Percentiles rank a stretch among this genome's conserved stretches.
Conservation (phyloP, 192 early-diverging fungal genomes). For the Paraglomus occultum region DNA sequence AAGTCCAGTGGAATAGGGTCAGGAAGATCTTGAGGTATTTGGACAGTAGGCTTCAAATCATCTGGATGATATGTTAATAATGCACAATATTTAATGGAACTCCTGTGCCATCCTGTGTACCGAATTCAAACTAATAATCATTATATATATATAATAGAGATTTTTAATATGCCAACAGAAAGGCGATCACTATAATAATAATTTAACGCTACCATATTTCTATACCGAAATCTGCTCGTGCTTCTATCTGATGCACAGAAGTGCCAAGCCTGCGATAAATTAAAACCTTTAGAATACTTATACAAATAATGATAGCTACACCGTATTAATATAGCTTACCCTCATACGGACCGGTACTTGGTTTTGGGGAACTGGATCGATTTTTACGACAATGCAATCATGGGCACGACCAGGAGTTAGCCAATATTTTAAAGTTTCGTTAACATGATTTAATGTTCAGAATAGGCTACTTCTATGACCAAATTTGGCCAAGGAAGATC, state of each 20-base stretch:
- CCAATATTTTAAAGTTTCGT: slow-evolving; percentile 16
- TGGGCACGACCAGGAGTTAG: slow-evolving; percentile 19
- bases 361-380: slow-evolving; percentile 14
- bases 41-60: too few relatives aligned
- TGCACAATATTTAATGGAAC: too few relatives aligned
- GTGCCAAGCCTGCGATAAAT: slow-evolving; percentile 7
- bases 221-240: too few relatives aligned
- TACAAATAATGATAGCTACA: slow-evolving; percentile 25
- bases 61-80: too few relatives aligned
- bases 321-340: slow-evolving; percentile 29
- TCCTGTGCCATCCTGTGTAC: too few relatives aligned
- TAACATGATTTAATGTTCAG: slow-evolving; percentile 21
- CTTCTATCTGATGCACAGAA: slow-evolving; percentile 5
- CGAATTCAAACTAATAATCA: too few relatives aligned
- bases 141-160: too few relatives aligned
- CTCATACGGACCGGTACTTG: slow-evolving; percentile 24
- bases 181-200: too few relatives aligned
- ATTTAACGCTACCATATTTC: too few relatives aligned
- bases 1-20: too few relatives aligned
- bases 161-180: too few relatives aligned
- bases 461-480: slow-evolving; percentile 21
- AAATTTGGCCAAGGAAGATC: slow-evolving; percentile 24
- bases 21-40: too few relatives aligned
- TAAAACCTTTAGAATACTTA: slow-evolving; percentile 1
- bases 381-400: slow-evolving; percentile 29